These are phyloP conservation scores for Helicostylum pulchrum DNA, from an alignment of 192 early-diverging fungal genomes.

Conservation along the genomic window DNA sequence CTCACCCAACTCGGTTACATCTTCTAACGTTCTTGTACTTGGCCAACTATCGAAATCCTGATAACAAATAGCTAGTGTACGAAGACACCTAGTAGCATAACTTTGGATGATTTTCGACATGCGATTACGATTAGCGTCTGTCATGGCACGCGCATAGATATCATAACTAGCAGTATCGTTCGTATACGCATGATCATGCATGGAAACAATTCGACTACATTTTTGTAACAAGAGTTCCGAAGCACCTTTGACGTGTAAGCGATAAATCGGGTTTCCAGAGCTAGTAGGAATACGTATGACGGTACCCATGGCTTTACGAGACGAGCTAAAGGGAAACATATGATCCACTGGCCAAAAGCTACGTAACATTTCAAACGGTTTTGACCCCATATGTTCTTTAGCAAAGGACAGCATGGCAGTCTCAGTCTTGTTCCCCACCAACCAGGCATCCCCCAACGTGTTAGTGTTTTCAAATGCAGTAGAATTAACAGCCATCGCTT, in stretches of 20 bases:
- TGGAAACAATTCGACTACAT: constrained; percentile 54
- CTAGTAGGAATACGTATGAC: constrained; percentile 56
- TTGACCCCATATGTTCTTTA: constrained; percentile 53
- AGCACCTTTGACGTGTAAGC: constrained; percentile 93
- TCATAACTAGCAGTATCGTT: constrained; percentile 26
- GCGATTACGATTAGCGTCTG: constrained; percentile 28
- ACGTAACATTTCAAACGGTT: constrained; percentile 62
- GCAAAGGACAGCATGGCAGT: constrained; percentile 87
- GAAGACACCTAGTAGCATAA: constrained; percentile 77
- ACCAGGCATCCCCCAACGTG: constrained; percentile 44
- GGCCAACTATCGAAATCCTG: constrained; percentile 70
- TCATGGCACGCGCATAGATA: constrained; percentile 33
- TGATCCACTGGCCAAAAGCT: constrained; percentile 57
- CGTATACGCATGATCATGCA: constrained; percentile 28
- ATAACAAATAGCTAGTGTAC: constrained; percentile 87
- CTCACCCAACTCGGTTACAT: constrained; percentile 44
- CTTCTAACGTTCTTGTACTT: constrained; percentile 33
- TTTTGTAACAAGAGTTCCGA: constrained; percentile 76
- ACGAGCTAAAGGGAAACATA: constrained; percentile 87
- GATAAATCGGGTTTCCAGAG: constrained; percentile 39
- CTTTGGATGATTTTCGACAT: constrained; percentile 54
- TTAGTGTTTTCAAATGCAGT: constrained; percentile 63
- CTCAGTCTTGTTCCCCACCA: constrained; percentile 94
- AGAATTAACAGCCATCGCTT: constrained; percentile 81
- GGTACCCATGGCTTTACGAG: constrained; percentile 89